A percentile compares a stretch with the other conserved stretches of the same genome.
These are phyloP conservation scores for Dictyostelium capitatum DNA, from an alignment of 78 protist genomes.

Conservation along the genomic window DNA sequence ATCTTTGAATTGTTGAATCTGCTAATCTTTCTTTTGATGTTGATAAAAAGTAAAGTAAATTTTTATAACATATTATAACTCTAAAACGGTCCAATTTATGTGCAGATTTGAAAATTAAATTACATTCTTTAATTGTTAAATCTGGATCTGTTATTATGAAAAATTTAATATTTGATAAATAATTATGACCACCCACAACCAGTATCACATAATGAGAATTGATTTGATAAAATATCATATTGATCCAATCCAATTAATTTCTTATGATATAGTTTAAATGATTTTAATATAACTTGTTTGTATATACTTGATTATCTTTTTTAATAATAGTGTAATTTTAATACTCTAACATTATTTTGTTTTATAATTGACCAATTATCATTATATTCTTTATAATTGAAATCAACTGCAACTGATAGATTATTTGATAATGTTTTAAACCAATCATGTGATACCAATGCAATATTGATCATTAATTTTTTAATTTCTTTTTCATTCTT, in stretches of 20 bases:
- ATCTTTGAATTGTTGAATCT: not conserved
- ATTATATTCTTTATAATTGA: not conserved
- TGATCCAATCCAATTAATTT: too few relatives aligned
- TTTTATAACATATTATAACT: not conserved
- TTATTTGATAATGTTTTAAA: constrained; percentile 18
- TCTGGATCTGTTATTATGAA: too few relatives aligned
- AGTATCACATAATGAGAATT: too few relatives aligned
- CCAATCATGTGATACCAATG: constrained; percentile 2
- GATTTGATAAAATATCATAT: too few relatives aligned
- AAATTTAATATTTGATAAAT: too few relatives aligned
- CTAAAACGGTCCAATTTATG: too few relatives aligned
- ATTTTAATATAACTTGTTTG: too few relatives aligned
- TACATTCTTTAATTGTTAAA: too few relatives aligned
- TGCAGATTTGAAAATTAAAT: too few relatives aligned
- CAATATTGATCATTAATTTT: not conserved
- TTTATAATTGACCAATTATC: not conserved
- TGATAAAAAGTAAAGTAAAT: constrained; percentile 1
- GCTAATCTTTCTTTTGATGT: not conserved
- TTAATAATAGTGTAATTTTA: not conserved
- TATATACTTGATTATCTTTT: too few relatives aligned
- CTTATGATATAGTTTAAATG: too few relatives aligned
- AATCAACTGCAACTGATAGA: not conserved
- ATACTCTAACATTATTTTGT: not conserved
- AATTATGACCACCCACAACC: too few relatives aligned
- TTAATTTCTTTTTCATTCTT: not conserved